A percentile compares a stretch with the other conserved stretches of the same genome.
Evolutionary conservation across 2,329 filamentous ascomycete species (phyloP).

Genomic region (Pseudonectria foliicola): DNA sequence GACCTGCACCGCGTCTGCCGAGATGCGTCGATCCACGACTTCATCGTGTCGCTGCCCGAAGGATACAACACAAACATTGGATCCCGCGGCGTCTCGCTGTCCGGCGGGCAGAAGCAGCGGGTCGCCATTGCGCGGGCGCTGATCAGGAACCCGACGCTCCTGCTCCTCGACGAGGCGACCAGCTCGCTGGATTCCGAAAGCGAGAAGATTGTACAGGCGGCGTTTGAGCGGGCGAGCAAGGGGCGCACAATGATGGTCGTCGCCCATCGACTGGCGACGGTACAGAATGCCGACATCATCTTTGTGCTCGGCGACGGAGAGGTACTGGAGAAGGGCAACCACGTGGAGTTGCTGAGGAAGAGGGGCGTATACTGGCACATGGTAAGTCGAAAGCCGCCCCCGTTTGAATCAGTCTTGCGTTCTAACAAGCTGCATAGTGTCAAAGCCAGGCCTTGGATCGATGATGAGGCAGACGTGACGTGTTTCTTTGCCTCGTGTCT

Average conservation of each 20-base stretch:
- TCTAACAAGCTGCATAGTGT: constrained; percentile 36
- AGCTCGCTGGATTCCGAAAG: constrained; percentile 60
- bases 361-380: constrained; percentile 51
- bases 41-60: constrained; percentile 58
- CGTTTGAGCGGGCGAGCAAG: constrained; percentile 57
- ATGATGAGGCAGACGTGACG: constrained; percentile 18
- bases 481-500: neutral
- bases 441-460: constrained; percentile 52
- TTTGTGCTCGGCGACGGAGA: constrained; percentile 65
- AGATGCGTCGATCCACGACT: constrained; percentile 64
- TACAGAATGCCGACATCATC: constrained; percentile 74
- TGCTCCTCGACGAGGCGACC: constrained; percentile 69
- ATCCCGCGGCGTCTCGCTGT: constrained; percentile 57
- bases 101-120: constrained; percentile 67
- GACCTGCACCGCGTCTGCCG: constrained; percentile 46
- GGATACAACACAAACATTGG: constrained; percentile 64
- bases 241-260: constrained; percentile 66
- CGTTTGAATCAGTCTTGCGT: neutral
- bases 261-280: constrained; percentile 68
- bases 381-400: constrained; percentile 32
- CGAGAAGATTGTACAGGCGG: constrained; percentile 56
- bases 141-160: constrained; percentile 55
- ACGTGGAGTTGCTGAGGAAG: constrained; percentile 43
- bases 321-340: constrained; percentile 47
- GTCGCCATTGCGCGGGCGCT: constrained; percentile 64